Base-by-base conservation (phyloP, 305 asterid genomes). In the Fraxinus albicans region DNA sequence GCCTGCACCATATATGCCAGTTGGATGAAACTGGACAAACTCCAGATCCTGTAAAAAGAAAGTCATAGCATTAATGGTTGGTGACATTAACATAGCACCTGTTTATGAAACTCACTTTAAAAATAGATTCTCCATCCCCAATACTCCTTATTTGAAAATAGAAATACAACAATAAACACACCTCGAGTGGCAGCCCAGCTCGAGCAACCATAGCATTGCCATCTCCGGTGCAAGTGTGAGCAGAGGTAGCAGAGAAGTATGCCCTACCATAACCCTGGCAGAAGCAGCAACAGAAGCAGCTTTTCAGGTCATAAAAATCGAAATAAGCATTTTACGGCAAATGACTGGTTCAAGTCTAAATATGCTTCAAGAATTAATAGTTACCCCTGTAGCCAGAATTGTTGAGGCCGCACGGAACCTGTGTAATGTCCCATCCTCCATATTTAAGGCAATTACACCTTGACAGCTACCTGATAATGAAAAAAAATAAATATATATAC, bases 121-220 rank as follows among this genome's bases (percentile, higher is more conserved):
- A 63, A 65, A 69, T 6, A 44, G 7, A 15, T n/a, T 65, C 36
- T 78, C 27, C 33, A 72, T 15, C 58, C 55, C 34, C 58, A 72
- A 44, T 60, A 69, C 72, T 75, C 58, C 23, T 21, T 40, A 77
- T 17, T 63, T 76, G 69, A 78, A 73, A 58, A 79, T 47, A 42
- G 77, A 25, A 27, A 60, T 34, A 40, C 80, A 79, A 84, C 65
- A 80, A 34, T 36, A 84, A 76, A 86, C 88, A 76, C 74, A 94
- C 99, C 99, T 95, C 90, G 0, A 96, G 99, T 84, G 99, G 99
- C 72, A 97, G 89, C 65, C 98, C 99, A 50, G 99, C 99, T 82
- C 99, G 97, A 31, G 99, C 93, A 85, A 95, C 99, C 99, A 97
- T 97, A 69, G 98, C 99, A 92, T 93, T 95, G 77, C 99, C 99